Evolutionary conservation across 176 grass and related monocot species (phyloP).

Genomic region (Stipa capillata): DNA sequence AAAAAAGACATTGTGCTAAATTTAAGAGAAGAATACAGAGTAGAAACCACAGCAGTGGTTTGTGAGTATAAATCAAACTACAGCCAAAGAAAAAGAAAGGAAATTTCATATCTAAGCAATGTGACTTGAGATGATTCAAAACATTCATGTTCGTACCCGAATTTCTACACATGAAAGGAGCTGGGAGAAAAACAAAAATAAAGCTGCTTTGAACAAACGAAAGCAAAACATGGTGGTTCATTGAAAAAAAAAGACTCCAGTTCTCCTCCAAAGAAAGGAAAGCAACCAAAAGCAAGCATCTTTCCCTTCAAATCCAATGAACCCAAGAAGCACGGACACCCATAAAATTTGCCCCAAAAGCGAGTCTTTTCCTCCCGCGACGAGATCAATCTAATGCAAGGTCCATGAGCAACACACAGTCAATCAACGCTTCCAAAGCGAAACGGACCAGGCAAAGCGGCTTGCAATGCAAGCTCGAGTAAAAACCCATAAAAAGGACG

Average conservation of each 20-base stretch:
- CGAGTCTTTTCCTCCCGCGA: slow-evolving; percentile 18
- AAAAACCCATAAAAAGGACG: slow-evolving; percentile 3
- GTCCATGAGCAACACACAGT: slow-evolving; percentile 20
- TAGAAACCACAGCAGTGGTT: not conserved
- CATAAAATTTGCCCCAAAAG: slow-evolving; percentile 33
- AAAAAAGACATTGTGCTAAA: not conserved
- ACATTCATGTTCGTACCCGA: not conserved
- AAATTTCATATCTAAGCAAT: not conserved
- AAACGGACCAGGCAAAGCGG: not conserved
- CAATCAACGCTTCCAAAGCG: slow-evolving; percentile 29
- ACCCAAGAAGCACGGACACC: slow-evolving; percentile 36
- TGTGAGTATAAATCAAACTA: not conserved
- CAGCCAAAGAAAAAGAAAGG: no score
- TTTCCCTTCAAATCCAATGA: not conserved
- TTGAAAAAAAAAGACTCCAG: not conserved
- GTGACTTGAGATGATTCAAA: not conserved
- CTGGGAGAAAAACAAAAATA: not conserved
- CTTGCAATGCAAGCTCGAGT: not conserved
- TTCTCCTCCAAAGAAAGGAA: slow-evolving; percentile 27
- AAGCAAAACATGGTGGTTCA: not conserved
- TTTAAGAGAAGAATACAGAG: not conserved
- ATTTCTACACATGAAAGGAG: not conserved
- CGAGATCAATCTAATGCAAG: slow-evolving; percentile 16
- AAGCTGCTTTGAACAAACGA: not conserved
- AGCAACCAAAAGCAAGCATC: slow-evolving; percentile 33